These are phyloP conservation scores for Puccinia horiana DNA, from an alignment of 1,284 basidiomycete species.

Conservation along the genomic window DNA sequence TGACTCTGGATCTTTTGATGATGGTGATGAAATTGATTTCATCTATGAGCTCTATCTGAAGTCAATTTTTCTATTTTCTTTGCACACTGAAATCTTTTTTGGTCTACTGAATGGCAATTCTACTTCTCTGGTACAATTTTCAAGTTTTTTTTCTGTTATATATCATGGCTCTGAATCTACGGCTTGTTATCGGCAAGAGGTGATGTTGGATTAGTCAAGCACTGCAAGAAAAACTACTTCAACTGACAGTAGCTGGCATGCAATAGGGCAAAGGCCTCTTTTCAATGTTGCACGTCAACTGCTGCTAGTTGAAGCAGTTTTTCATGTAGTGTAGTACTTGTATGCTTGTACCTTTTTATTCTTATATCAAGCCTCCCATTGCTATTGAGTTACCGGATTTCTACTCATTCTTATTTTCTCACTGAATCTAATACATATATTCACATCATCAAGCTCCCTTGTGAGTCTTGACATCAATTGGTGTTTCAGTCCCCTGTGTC, in stretches of 20 bases:
- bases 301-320: neutral
- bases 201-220: no score
- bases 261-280: no score
- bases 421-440: neutral
- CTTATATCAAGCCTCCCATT: neutral
- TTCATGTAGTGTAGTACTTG: neutral
- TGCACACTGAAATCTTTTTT: neutral
- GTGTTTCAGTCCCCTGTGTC: constrained; percentile 6
- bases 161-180: no score
- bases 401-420: neutral
- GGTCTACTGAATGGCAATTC: neutral
- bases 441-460: neutral
- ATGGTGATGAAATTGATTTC: neutral
- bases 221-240: no score
- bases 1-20: neutral
- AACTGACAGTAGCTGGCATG: no score
- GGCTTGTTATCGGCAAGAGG: no score
- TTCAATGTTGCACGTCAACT: no score
- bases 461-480: neutral
- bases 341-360: neutral
- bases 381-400: neutral
- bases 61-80: neutral
- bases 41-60: neutral
- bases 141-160: neutral
- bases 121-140: neutral